Conservation (phyloP, 1,284 basidiomycete species). For the Trametes sp. region DNA sequence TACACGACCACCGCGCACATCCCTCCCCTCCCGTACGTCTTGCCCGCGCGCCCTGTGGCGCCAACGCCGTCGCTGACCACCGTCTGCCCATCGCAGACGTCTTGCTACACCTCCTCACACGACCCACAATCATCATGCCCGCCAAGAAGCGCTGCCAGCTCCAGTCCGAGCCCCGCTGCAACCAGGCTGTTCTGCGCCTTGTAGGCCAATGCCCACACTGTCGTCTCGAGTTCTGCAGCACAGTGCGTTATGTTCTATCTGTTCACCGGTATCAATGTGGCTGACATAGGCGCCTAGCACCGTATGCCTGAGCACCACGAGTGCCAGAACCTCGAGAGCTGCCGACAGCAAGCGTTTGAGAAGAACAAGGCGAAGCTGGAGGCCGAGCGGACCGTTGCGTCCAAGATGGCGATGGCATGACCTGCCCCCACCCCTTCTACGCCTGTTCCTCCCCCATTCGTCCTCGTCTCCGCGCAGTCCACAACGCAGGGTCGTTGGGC, state of each 20-base stretch:
- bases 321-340: constrained; percentile 81
- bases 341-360: constrained; percentile 84
- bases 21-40: constrained; percentile 24
- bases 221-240: constrained; percentile 75
- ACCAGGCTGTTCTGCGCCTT: constrained; percentile 78
- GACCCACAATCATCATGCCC: constrained; percentile 59
- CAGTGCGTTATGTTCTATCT: constrained; percentile 56
- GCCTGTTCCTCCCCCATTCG: constrained; percentile 10
- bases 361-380: constrained; percentile 87
- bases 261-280: constrained; percentile 4
- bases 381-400: constrained; percentile 83
- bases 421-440: constrained; percentile 18
- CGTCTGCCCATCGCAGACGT: constrained; percentile 19
- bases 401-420: constrained; percentile 84
- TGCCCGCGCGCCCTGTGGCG: background rate
- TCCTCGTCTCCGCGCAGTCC: constrained; percentile 20
- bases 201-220: constrained; percentile 86
- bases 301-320: constrained; percentile 85
- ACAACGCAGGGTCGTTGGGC: constrained; percentile 14
- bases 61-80: constrained; percentile 14
- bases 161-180: constrained; percentile 72
- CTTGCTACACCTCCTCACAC: constrained; percentile 32
- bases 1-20: constrained; percentile 28
- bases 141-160: constrained; percentile 87
- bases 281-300: constrained; percentile 57